A percentile compares a stretch with the other conserved stretches of the same genome.
These are phyloP conservation scores for Juncus inflexus DNA, from an alignment of 176 grass and related monocot species.

Conservation along the genomic window DNA sequence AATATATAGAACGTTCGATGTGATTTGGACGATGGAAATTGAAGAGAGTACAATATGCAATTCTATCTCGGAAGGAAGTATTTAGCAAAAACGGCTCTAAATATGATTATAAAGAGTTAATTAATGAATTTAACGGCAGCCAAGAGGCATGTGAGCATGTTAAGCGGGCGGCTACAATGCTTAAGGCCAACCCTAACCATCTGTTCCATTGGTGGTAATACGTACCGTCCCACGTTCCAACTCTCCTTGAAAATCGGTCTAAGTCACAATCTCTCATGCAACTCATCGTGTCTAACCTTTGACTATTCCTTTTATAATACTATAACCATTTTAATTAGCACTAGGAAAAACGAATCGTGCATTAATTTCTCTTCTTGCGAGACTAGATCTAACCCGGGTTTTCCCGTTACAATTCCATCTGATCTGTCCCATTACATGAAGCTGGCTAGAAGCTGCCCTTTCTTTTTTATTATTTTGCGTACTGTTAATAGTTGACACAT, in stretches of 20 bases:
- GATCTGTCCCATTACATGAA: constrained; percentile 25
- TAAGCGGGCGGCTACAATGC: constrained; percentile 10
- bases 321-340: too few relatives aligned
- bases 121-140: background rate
- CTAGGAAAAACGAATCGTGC: too few relatives aligned
- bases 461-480: background rate
- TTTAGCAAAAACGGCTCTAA: too few relatives aligned
- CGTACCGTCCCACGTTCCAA: constrained; percentile 27
- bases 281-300: background rate
- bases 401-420: constrained; percentile 14
- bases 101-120: too few relatives aligned
- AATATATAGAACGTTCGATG: constrained; percentile 3
- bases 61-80: too few relatives aligned
- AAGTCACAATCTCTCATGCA: background rate
- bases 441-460: constrained; percentile 13
- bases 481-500: background rate
- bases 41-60: background rate
- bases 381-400: constrained; percentile 12
- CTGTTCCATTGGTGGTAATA: constrained; percentile 5
- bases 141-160: constrained; percentile 13
- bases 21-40: background rate
- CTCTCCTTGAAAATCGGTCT: background rate
- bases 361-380: too few relatives aligned
- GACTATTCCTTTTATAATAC: background rate
- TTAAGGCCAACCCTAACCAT: constrained; percentile 9